Percentiles rank a stretch among this genome's conserved stretches.
Conservation (phyloP, 1,139 yeast species). For the Meyerozyma guilliermondii region DNA sequence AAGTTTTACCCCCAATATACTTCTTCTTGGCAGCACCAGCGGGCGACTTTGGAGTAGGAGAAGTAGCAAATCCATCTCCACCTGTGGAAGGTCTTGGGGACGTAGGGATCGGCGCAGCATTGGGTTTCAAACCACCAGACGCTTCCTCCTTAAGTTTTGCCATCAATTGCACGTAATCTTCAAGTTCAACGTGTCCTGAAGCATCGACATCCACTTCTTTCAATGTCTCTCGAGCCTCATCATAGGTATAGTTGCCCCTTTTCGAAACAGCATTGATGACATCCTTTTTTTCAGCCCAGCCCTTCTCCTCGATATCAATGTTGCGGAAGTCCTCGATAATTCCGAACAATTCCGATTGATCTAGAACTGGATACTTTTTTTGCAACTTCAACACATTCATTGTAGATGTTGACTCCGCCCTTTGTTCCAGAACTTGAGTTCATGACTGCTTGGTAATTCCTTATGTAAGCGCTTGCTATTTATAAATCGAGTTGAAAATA, state of each 20-base stretch:
- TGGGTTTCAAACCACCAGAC: slow-evolving; percentile 2
- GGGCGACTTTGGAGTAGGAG: slow-evolving; percentile 11
- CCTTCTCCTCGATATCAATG: slow-evolving; percentile 86
- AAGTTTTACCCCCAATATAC: slow-evolving; percentile 70
- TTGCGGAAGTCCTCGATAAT: slow-evolving; percentile 73
- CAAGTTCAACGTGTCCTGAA: slow-evolving; percentile 93
- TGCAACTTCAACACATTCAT: slow-evolving; percentile 53
- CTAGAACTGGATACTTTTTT: slow-evolving; percentile 80
- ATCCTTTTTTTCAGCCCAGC: slow-evolving; percentile 92
- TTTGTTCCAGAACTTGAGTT: neutral
- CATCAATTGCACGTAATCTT: slow-evolving; percentile 86
- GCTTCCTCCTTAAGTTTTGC: slow-evolving; percentile 56
- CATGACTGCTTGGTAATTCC: neutral
- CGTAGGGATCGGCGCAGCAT: slow-evolving; percentile 3
- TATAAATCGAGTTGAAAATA: neutral
- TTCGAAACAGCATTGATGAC: slow-evolving; percentile 81
- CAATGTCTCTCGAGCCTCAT: slow-evolving; percentile 88
- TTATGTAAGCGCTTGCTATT: neutral
- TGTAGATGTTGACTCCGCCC: slow-evolving; percentile 4
- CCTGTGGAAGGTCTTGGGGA: neutral
- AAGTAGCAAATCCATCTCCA: slow-evolving; percentile 4
- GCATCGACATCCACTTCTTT: slow-evolving; percentile 92
- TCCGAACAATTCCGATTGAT: slow-evolving; percentile 80
- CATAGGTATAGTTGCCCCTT: slow-evolving; percentile 78
- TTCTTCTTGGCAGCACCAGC: slow-evolving; percentile 56